phyloP scores from a whole-genome alignment of 495 filamentous ascomycete genomes.

The Penicillium antarcticum region DNA sequence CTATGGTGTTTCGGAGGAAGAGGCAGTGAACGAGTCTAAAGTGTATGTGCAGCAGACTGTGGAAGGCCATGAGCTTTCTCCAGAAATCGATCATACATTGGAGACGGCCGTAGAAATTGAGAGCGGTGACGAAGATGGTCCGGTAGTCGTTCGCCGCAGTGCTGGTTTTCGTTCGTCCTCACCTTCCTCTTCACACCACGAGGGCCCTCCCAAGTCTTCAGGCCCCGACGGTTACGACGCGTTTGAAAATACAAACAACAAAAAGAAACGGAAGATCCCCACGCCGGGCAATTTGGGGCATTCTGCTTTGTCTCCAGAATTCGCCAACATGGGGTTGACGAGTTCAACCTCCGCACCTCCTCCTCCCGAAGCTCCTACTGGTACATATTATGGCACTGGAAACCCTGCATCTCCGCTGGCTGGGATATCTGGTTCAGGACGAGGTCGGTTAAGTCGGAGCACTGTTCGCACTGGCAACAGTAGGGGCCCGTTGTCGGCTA shows the following conservation, averaged over 20 bases:
- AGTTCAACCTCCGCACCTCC: constrained; percentile 41
- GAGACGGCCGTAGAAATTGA: constrained; percentile 41
- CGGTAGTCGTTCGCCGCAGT: constrained; percentile 44
- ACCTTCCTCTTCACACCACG: constrained; percentile 25
- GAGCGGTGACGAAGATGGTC: constrained; percentile 46
- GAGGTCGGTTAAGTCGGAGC: constrained; percentile 72
- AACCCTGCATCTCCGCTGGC: constrained; percentile 47
- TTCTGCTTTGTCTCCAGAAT: constrained; percentile 57
- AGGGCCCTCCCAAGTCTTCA: constrained; percentile 31
- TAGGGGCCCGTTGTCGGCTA: constrained; percentile 59
- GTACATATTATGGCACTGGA: constrained; percentile 56
- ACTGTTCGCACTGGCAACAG: constrained; percentile 47
- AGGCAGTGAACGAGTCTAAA: constrained; percentile 40
- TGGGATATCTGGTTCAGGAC: constrained; percentile 72
- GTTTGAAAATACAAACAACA: constrained; percentile 98
- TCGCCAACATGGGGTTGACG: constrained; percentile 59
- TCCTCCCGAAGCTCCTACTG: constrained; percentile 47
- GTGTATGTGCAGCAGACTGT: constrained; percentile 45
- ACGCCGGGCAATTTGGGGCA: constrained; percentile 69
- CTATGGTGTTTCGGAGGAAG: constrained; percentile 61
- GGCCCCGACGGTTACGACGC: constrained; percentile 88
- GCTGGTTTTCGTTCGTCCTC: constrained; percentile 41
- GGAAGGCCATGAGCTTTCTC: constrained; percentile 42
- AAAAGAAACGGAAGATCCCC: constrained; percentile 98
- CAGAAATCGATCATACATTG: constrained; percentile 43